Evolutionary conservation across 805 yeast genomes (phyloP).

Genomic region (Torulaspora delbrueckii): DNA sequence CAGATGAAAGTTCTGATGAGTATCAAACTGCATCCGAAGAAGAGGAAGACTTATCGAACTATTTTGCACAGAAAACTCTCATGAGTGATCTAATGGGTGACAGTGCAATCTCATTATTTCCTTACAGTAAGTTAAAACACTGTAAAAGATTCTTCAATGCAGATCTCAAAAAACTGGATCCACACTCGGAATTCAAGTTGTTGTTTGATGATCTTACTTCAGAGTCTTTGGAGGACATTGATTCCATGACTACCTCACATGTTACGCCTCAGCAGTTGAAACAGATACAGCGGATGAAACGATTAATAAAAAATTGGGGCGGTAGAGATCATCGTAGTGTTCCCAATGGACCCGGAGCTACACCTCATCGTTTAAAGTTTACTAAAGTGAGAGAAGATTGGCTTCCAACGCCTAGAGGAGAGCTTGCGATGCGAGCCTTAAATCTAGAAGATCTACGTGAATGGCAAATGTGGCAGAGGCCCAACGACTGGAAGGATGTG

Average conservation of each 20-base stretch:
- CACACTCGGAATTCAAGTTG: constrained; percentile 66
- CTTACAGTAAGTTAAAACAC: constrained; percentile 12
- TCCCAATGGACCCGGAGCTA: constrained; percentile 53
- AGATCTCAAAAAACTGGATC: constrained; percentile 50
- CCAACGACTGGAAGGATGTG: constrained; percentile 48
- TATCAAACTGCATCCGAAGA: constrained; percentile 42
- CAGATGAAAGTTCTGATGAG: constrained; percentile 31
- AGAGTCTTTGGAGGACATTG: constrained; percentile 69
- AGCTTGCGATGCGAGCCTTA: constrained; percentile 56
- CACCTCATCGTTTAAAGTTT: constrained; percentile 57
- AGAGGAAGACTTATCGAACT: constrained; percentile 10
- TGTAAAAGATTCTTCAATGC: constrained; percentile 20
- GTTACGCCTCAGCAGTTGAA: constrained; percentile 63
- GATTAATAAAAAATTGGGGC: constrained; percentile 74
- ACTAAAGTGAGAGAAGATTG: constrained; percentile 77
- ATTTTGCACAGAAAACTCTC: constrained; percentile 25
- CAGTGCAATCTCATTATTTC: constrained; percentile 24
- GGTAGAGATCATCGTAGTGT: constrained; percentile 68
- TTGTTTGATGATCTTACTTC: constrained; percentile 67
- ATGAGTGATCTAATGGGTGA: constrained; percentile 35
- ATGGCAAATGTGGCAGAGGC: constrained; percentile 36
- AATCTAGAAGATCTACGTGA: constrained; percentile 36
- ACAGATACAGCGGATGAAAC: constrained; percentile 50
- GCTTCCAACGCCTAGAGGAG: constrained; percentile 64
- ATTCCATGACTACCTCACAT: constrained; percentile 64